Evolutionary conservation across 2,329 filamentous ascomycete genomes (phyloP), one percentile per base, ranked within the genome.

Genomic region (Lasiodiplodia sp.): DNA sequence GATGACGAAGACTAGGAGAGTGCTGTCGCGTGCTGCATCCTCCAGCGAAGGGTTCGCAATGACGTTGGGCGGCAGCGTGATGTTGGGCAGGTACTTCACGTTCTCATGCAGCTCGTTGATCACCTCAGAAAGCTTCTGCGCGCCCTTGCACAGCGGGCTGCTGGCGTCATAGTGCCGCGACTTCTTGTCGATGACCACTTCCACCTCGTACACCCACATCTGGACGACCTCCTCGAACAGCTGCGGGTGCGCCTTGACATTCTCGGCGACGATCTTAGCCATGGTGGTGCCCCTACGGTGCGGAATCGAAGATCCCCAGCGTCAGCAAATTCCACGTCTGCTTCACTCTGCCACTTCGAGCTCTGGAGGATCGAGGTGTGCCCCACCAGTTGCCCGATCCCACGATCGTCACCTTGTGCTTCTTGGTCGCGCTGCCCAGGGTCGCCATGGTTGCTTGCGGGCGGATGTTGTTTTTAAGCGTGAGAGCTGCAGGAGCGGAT

Each of bases 141-240:
- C 28, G 12, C 63, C 62, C 55, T 69, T 49, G 62, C 68, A 69
- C 47, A 66, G 49, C 3, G 91, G 88, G 71, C 88, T 85, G 71
- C 88, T 86, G 23, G 86, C 76, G 74, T 92, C 86, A 85, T 93
- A 94, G 82, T 93, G 87, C 73, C 88, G 89, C 60, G 92, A 95
- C 71, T 87, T 86, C 75, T 90, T 86, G 14, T 92, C 82, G 52
- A 97, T 85, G 67, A 88, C 87, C 71, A 97, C 90, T 28, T 97
- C 88, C 81, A 99, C 96, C 82, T 99, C 96, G 78, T 89, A 97
- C 76, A 99, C 96, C 96, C 96, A 99, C 96, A 99, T 98, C 82
- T 97, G 93, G 65, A 99, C 94, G 71, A 93, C 86, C 78, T 91
- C 85, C 77, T 98, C 92, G 78, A 98, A 99, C 55, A 97, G 78